Evolutionary conservation across 129 eudicot species (phyloP).

Genomic region (Apium graveolens): DNA sequence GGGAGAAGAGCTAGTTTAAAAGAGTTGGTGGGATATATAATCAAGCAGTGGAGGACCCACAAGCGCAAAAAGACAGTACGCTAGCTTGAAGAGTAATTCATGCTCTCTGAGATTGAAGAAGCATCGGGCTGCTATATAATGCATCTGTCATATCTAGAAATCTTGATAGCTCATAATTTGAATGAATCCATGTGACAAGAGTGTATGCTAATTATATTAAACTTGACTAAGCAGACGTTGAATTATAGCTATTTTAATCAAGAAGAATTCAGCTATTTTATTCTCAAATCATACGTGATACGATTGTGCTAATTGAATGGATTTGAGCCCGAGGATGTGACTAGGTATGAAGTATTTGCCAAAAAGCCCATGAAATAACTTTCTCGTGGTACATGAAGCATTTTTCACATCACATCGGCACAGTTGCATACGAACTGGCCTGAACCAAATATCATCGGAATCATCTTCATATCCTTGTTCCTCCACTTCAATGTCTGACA

Average conservation of each 20-base stretch:
- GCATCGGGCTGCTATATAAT: too few relatives aligned
- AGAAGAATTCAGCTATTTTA: background rate
- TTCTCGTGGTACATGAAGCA: too few relatives aligned
- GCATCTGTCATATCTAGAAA: background rate
- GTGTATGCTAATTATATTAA: background rate
- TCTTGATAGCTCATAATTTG: background rate
- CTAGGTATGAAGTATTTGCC: too few relatives aligned
- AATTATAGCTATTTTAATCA: background rate
- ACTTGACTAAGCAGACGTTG: background rate
- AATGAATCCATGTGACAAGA: background rate
- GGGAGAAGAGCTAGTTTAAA: constrained; percentile 26
- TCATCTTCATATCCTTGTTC: too few relatives aligned
- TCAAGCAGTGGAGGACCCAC: constrained; percentile 21
- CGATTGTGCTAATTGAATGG: background rate
- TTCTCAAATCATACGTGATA: background rate
- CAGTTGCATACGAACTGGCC: too few relatives aligned
- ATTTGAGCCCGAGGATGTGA: too few relatives aligned
- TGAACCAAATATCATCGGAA: too few relatives aligned
- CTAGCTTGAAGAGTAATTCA: background rate
- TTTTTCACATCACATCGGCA: too few relatives aligned
- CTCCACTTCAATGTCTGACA: too few relatives aligned
- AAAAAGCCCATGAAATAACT: too few relatives aligned
- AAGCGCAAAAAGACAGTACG: constrained; percentile 15
- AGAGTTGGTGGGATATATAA: constrained; percentile 27
- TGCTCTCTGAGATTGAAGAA: background rate